phyloP scores from a whole-genome alignment of 2,329 filamentous ascomycete genomes.

The Fusarium sacchari region DNA sequence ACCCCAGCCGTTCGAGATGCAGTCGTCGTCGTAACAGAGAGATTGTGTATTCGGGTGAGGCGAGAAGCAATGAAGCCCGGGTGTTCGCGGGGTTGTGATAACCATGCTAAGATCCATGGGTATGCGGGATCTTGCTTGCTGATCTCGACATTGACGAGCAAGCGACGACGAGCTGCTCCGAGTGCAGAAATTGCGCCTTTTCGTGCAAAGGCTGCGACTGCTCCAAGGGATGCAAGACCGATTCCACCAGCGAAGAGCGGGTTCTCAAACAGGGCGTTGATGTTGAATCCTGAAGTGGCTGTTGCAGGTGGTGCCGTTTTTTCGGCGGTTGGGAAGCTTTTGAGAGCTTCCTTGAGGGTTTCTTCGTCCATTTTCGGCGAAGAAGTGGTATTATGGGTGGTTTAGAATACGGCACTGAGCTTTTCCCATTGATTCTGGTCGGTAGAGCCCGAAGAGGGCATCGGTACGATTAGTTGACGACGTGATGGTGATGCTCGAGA shows the following conservation, averaged over 20 bases:
- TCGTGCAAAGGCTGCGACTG: constrained; percentile 81
- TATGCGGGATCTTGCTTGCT: constrained; percentile 94
- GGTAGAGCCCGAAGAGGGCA: neutral
- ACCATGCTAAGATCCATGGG: constrained; percentile 93
- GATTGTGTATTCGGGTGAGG: constrained; percentile 68
- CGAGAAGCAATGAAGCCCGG: constrained; percentile 68
- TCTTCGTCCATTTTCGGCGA: constrained; percentile 31
- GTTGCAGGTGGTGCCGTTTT: constrained; percentile 47
- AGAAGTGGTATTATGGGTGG: neutral
- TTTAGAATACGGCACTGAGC: neutral
- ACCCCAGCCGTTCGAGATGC: constrained; percentile 66
- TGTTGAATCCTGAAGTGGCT: constrained; percentile 52
- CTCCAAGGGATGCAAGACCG: constrained; percentile 89
- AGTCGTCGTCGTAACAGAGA: constrained; percentile 68
- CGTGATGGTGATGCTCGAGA: neutral
- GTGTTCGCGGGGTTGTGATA: constrained; percentile 80
- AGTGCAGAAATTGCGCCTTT: constrained; percentile 77
- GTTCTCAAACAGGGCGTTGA: constrained; percentile 71
- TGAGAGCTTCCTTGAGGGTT: constrained; percentile 23
- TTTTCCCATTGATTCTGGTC: constrained; percentile 18
- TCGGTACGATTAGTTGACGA: neutral
- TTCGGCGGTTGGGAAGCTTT: constrained; percentile 39
- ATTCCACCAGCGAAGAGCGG: constrained; percentile 78
- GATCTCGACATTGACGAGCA: constrained; percentile 96
- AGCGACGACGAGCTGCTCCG: constrained; percentile 80